Evolutionary conservation across 257 asterid species (phyloP).

Genomic region (Ajuga chamaepitys): DNA sequence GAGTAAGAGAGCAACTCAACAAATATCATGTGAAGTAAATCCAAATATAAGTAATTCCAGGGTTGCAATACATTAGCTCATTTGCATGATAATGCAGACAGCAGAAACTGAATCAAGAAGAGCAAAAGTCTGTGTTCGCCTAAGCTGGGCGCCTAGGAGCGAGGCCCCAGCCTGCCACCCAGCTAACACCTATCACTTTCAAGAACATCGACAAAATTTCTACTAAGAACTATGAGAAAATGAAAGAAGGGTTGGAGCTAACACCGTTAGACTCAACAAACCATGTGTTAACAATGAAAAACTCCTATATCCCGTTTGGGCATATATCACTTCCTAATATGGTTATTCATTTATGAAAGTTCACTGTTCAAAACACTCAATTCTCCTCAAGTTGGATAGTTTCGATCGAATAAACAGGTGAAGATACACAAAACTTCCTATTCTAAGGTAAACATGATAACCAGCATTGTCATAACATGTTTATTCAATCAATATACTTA

Average conservation of each 20-base stretch:
- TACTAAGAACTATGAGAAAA: not conserved
- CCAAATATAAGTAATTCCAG: not conserved
- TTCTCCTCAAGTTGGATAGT: not conserved
- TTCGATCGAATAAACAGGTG: not conserved
- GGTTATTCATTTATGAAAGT: not conserved
- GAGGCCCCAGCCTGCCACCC: too few species aligned
- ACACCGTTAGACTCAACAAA: not conserved
- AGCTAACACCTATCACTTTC: too few species aligned
- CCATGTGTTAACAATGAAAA: constrained; percentile 1
- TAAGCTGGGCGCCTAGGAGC: too few species aligned
- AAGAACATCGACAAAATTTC: not conserved
- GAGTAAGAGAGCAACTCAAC: not conserved
- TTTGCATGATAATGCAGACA: not conserved
- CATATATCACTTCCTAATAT: not conserved
- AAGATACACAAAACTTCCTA: not conserved
- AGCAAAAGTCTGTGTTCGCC: not conserved
- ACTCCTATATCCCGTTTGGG: constrained; percentile 2
- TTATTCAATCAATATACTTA: too few species aligned
- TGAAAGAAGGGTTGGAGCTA: not conserved
- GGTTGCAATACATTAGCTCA: constrained; percentile 1
- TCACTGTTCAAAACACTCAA: not conserved
- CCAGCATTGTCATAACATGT: too few species aligned
- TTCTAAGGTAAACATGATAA: not conserved
- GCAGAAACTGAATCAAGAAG: not conserved
- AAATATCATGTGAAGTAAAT: constrained; percentile 7